Evolutionary conservation across 345 rosid genomes (phyloP), one percentile per base, ranked within the genome.

Genomic region (Raphanus sativus): DNA sequence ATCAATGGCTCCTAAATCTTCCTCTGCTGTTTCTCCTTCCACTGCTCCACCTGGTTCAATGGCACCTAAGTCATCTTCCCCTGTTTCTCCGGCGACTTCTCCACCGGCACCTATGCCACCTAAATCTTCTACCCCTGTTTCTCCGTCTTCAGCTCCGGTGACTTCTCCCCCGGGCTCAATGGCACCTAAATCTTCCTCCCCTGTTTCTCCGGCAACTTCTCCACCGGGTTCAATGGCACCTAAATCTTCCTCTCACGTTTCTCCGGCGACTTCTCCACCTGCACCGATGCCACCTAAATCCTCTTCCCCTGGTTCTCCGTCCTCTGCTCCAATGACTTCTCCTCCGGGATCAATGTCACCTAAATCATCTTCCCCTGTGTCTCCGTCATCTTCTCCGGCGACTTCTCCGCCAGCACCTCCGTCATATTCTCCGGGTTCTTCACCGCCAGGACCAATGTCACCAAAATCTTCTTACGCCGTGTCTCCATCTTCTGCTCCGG

Each of bases 21-120:
- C 66, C 3, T 28, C 80, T 48, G 12, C 73, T 5, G 82, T 11
- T 58, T 54, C 77, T 52, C 87, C 84, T 7, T 40, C 69, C 21
- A 21, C 21, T 40, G 66, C 78, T 28, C 71, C 73, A 0, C 67
- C 79, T 2, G 77, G 40, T 16, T 70, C 75, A 1, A 6, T 1
- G 56, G 0, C 71, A 29, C 81, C 81, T 3, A 29, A n/a, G 8
- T 55, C 80, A 1, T 48, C 55, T 13, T 5, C 70, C 6, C 65
- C 38, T 69, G 32, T 16, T 2, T 54, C 52, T 16, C 59, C 78
- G 29, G 0, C 1, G 33, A 62, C n/a, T 56, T 64, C 81, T 40
- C 73, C 77, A 0, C 62, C 79, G 0, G 70, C 56, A 26, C 71
- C 75, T 2, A 6, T 0, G 32, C 1, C 71, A 29, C 76, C 81